A percentile compares a stretch with the other conserved stretches of the same genome.
phyloP scores from a whole-genome alignment of 2,329 filamentous ascomycete species.

The Leptographium flavum region DNA sequence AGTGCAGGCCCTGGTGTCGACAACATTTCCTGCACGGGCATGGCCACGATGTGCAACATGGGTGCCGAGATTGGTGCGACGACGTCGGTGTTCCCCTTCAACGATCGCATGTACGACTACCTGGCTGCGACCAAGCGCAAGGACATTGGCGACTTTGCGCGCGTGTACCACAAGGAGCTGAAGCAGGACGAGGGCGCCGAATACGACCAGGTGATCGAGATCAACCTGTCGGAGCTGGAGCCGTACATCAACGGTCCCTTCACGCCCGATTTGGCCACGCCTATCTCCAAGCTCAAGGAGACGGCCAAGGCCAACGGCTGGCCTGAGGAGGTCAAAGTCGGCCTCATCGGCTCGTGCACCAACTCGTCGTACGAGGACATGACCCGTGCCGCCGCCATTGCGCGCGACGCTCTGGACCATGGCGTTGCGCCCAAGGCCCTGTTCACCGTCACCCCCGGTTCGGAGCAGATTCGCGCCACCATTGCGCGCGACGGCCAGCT shows the following conservation, averaged over 20 bases:
- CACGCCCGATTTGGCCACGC: slow-evolving; percentile 93
- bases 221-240: slow-evolving; percentile 89
- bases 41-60: slow-evolving; percentile 70
- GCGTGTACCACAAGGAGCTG: slow-evolving; percentile 72
- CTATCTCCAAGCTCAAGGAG: slow-evolving; percentile 94
- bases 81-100: slow-evolving; percentile 94
- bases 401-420: slow-evolving; percentile 77
- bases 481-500: slow-evolving; percentile 85
- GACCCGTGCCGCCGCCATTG: slow-evolving; percentile 84
- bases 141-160: slow-evolving; percentile 81
- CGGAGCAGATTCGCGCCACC: slow-evolving; percentile 90
- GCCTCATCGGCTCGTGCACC: slow-evolving; percentile 95
- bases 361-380: slow-evolving; percentile 83
- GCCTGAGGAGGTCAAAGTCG: slow-evolving; percentile 93
- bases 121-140: slow-evolving; percentile 79
- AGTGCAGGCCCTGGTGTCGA: slow-evolving; percentile 48
- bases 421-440: slow-evolving; percentile 86
- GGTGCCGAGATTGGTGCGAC: slow-evolving; percentile 69
- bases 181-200: slow-evolving; percentile 78
- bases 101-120: slow-evolving; percentile 96
- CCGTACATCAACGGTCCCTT: slow-evolving; percentile 98
- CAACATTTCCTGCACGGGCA: slow-evolving; percentile 66
- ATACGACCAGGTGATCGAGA: slow-evolving; percentile 92
- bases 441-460: slow-evolving; percentile 92
- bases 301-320: slow-evolving; percentile 89